Evolutionary conservation across 108 stramenopile species (phyloP).

Genomic region (Hondaea fermentalgiana): DNA sequence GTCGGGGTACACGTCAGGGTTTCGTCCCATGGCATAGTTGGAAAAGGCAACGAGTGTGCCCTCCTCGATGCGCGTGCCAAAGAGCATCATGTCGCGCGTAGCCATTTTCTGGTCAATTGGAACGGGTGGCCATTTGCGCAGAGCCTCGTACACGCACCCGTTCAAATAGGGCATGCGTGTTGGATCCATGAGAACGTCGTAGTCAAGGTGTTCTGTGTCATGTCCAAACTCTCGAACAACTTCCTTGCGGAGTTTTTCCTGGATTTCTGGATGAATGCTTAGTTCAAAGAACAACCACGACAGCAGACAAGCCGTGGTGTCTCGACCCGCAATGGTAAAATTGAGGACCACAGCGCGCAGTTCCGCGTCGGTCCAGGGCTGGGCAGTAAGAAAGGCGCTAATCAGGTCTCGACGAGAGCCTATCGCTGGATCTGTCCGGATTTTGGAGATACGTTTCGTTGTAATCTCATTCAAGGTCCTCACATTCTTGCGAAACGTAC

Average conservation of each 20-base stretch:
- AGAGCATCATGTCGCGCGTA: slow-evolving; percentile 30
- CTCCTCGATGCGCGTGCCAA: slow-evolving; percentile 35
- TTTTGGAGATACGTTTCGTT: neutral
- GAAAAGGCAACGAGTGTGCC: slow-evolving; percentile 29
- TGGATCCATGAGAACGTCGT: neutral
- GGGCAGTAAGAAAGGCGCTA: neutral
- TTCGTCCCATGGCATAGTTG: slow-evolving; percentile 36
- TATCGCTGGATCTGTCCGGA: neutral
- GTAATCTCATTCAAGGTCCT: neutral
- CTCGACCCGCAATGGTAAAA: slow-evolving; percentile 48
- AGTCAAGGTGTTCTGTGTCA: neutral
- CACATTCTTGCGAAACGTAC: neutral
- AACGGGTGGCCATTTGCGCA: slow-evolving; percentile 47
- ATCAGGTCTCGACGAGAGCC: neutral
- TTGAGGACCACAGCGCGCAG: slow-evolving; percentile 45
- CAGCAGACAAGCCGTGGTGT: slow-evolving; percentile 49
- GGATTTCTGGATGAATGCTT: slow-evolving; percentile 26
- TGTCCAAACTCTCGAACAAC: neutral
- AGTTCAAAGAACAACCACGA: slow-evolving; percentile 47
- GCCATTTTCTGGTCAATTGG: slow-evolving; percentile 33
- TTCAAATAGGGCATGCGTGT: slow-evolving; percentile 38
- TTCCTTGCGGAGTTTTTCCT: slow-evolving; percentile 35
- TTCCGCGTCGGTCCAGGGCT: neutral
- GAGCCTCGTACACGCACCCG: slow-evolving; percentile 38
- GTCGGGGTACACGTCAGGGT: slow-evolving; percentile 33